Conservation (phyloP, 1,284 basidiomycete genomes). For the Apiotrichum mycotoxinovorans region DNA sequence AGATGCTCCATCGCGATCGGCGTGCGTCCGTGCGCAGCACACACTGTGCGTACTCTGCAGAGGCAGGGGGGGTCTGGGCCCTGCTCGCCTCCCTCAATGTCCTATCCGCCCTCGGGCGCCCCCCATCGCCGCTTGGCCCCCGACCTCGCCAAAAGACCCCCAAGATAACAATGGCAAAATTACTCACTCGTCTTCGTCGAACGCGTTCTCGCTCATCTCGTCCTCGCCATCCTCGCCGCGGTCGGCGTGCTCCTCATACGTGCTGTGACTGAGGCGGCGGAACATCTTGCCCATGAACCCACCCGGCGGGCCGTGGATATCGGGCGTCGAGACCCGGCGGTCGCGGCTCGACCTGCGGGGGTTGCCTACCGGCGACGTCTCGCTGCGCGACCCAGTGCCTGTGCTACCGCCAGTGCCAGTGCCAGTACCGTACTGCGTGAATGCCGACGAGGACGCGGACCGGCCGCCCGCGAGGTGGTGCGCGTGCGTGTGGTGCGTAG, state of each 20-base stretch:
- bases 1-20: no score
- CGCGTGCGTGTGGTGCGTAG: not conserved
- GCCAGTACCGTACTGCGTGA: not conserved
- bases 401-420: no score
- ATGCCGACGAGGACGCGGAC: not conserved
- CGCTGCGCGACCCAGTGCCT: no score
- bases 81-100: no score
- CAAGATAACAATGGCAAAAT: no score
- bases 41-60: no score
- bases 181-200: conserved; percentile 7
- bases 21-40: no score
- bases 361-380: not conserved
- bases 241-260: not conserved
- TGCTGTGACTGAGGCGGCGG: conserved; percentile 4
- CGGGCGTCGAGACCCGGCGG: conserved; percentile 7
- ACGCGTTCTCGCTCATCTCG: not conserved
- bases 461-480: not conserved
- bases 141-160: not conserved
- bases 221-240: not conserved
- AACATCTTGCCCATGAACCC: conserved; percentile 8
- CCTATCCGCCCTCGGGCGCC: not conserved
- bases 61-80: no score
- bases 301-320: not conserved
- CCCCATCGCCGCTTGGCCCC: not conserved
- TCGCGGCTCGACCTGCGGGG: not conserved